phyloP scores from a whole-genome alignment of 2,329 filamentous ascomycete species.

The Pseudogymnoascus sp. region DNA sequence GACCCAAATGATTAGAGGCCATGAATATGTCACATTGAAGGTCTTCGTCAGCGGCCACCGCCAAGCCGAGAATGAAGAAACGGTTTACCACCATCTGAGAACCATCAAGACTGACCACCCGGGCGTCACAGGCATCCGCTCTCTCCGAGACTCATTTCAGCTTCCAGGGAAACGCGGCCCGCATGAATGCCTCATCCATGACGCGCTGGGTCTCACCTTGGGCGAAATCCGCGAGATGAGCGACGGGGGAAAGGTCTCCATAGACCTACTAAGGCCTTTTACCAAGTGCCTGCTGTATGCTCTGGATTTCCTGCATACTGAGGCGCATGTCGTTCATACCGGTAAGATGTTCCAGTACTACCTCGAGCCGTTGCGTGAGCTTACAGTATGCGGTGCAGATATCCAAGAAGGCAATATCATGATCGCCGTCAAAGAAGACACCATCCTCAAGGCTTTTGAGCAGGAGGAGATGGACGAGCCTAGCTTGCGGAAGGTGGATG shows the following conservation, averaged over 20 bases:
- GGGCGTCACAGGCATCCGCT: constrained; percentile 29
- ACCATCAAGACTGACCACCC: constrained; percentile 26
- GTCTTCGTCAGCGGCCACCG: constrained; percentile 11
- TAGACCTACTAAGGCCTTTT: constrained; percentile 19
- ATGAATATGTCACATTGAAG: constrained; percentile 16
- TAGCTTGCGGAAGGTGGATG: constrained; percentile 26
- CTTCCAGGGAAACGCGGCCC: constrained; percentile 20
- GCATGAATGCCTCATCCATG: constrained; percentile 23
- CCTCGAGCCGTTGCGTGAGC: neutral
- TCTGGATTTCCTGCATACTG: constrained; percentile 25
- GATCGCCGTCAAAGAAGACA: constrained; percentile 27
- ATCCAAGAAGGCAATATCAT: constrained; percentile 32
- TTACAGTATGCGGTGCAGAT: constrained; percentile 22
- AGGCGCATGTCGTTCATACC: constrained; percentile 24
- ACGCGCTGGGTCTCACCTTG: constrained; percentile 20
- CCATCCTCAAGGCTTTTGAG: constrained; percentile 28
- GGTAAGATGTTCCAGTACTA: constrained; percentile 19
- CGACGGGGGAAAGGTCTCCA: constrained; percentile 13
- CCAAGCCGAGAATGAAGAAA: constrained; percentile 23
- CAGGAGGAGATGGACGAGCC: constrained; percentile 20
- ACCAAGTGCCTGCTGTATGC: constrained; percentile 19
- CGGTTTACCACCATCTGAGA: constrained; percentile 28
- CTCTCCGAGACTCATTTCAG: constrained; percentile 32
- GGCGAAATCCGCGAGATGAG: constrained; percentile 17
- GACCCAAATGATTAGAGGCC: neutral